Conservation (phyloP, 2,329 filamentous ascomycete species). For the Epichloe hybrida region DNA sequence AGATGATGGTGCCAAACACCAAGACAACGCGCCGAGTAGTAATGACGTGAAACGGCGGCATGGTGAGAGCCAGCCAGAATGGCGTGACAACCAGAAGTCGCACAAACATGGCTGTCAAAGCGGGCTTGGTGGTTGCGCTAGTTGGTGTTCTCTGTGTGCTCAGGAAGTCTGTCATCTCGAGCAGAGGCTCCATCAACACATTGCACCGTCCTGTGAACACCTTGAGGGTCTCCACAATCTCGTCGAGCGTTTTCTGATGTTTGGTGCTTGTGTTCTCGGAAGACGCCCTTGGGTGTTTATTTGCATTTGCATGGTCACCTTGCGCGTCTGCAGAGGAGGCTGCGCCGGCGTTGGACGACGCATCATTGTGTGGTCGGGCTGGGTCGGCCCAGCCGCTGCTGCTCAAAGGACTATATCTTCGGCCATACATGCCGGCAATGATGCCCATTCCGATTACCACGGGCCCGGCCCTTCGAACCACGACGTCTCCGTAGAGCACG, state of each 20-base stretch:
- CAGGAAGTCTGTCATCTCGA: slow-evolving; percentile 83
- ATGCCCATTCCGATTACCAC: slow-evolving; percentile 66
- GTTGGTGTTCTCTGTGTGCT: slow-evolving; percentile 84
- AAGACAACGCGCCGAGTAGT: slow-evolving; percentile 75
- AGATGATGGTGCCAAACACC: slow-evolving; percentile 68
- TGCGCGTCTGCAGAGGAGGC: slow-evolving; percentile 10
- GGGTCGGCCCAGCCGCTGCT: slow-evolving; percentile 61
- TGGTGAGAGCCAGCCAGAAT: slow-evolving; percentile 70
- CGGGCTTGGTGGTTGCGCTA: slow-evolving; percentile 79
- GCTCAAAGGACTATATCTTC: slow-evolving; percentile 79
- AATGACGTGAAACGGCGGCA: slow-evolving; percentile 72
- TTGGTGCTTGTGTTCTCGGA: slow-evolving; percentile 53
- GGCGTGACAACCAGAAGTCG: slow-evolving; percentile 80
- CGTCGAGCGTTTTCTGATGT: slow-evolving; percentile 88
- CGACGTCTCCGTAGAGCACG: slow-evolving; percentile 71
- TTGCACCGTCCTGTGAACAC: slow-evolving; percentile 87
- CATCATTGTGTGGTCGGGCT: slow-evolving; percentile 20
- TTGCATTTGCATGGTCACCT: slow-evolving; percentile 12
- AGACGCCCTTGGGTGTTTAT: slow-evolving; percentile 28
- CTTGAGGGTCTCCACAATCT: slow-evolving; percentile 89
- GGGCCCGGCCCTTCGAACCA: slow-evolving; percentile 73
- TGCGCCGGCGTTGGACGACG: slow-evolving; percentile 9
- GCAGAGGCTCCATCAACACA: slow-evolving; percentile 75
- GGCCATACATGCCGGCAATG: slow-evolving; percentile 84
- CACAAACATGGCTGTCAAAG: slow-evolving; percentile 78